Evolutionary conservation across 2,329 filamentous ascomycete genomes (phyloP), one percentile per base, ranked within the genome.

Genomic region (Pyrenophora seminiperda): DNA sequence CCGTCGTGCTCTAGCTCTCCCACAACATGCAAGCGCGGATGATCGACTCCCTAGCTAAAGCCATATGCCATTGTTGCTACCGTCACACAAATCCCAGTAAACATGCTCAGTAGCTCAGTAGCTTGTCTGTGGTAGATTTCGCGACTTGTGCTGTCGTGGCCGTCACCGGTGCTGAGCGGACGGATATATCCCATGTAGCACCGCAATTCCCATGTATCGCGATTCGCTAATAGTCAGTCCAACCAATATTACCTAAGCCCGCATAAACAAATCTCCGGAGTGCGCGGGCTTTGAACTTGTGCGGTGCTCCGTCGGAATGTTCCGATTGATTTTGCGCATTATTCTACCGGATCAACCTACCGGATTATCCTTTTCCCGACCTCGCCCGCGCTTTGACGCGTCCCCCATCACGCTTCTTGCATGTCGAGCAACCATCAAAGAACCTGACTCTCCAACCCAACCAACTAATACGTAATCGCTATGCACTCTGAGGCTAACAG

Each of bases 331-430:
- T 9, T 27, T 11, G n/a, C n/a, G n/a, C n/a, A n/a, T n/a, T n/a
- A n/a, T n/a, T n/a, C n/a, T n/a, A n/a, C n/a, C 22, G 10, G 22
- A 9, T 27, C 9, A 27, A 15, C 22, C n/a, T 7, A 20, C 4
- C 41, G 45, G 48, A 51, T 7, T 18, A 47, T 33, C 17, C 32
- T 19, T 38, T 39, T 5, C 19, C 45, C 52, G 31, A n/a, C 31
- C 29, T 15, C 41, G 43, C 48, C 38, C 48, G 55, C 48, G 32
- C 41, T 55, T 46, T 36, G 48, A 53, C 48, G 29, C 41, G 48
- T 52, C 41, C 1, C 19, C 32, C 18, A 34, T 27, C 30, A 54
- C 24, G 19, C 30, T 31, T 31, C 37, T 37, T 19, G 32, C 36
- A 50, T 34, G 40, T 19, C 31, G 38, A 48, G 39, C 33, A 48